These are phyloP conservation scores for Cladorrhinum samala DNA, from an alignment of 495 filamentous ascomycete genomes.

Conservation along the genomic window DNA sequence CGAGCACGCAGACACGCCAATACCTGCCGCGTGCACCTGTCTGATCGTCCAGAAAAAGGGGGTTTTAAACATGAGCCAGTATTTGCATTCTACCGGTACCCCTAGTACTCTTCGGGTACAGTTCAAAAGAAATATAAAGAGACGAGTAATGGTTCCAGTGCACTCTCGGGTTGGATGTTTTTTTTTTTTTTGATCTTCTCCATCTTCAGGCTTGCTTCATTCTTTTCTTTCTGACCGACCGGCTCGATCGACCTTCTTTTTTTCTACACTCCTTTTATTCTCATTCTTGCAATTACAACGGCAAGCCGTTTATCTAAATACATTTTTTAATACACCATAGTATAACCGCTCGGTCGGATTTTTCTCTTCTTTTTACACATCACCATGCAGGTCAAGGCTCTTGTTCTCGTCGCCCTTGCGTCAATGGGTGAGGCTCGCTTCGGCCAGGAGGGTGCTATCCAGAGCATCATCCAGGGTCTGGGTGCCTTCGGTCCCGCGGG, in stretches of 20 bases:
- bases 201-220: no score
- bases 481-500: conserved; percentile 44
- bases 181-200: neutral
- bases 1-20: no score
- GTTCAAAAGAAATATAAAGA: no score
- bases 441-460: conserved; percentile 47
- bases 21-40: neutral
- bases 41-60: neutral
- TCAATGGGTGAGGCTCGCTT: conserved; percentile 48
- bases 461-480: conserved; percentile 38
- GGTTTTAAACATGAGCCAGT: no score
- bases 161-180: no score
- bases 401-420: conserved; percentile 26
- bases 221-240: conserved; percentile 21
- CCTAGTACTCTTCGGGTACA: no score
- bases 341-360: no score
- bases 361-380: neutral
- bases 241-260: conserved; percentile 20
- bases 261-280: conserved; percentile 1
- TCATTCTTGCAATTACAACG: conserved; percentile 3
- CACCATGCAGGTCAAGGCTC: conserved; percentile 19
- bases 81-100: no score
- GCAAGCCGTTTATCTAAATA: conserved; percentile 18
- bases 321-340: conserved; percentile 6
- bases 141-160: no score